Evolutionary conservation across 345 rosid genomes (phyloP), one percentile per base, ranked within the genome.

Genomic region (Excoecaria cochinchinensis): DNA sequence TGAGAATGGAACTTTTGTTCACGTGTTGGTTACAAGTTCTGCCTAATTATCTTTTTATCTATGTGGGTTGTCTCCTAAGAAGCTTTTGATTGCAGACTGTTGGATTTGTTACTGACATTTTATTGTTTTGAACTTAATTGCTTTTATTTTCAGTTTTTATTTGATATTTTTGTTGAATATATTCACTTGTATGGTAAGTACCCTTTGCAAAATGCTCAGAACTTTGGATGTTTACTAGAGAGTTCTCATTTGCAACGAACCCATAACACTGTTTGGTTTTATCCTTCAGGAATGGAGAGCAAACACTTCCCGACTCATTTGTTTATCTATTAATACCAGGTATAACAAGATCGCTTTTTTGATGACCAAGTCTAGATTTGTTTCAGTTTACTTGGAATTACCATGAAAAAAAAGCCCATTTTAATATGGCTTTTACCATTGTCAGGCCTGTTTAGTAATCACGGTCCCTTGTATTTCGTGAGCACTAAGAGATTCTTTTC

Each of bases 311-410:
- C 1, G 65, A 88, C 76, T 79, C 88, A 42, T 89, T 79, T 73
- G 88, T 89, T 68, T 91, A 91, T 85, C 84, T 91, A 58, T 74
- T 90, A 70, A 86, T 90, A 76, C 96, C 93, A 78, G 93, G 96
- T 84, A 70, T 53, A 60, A 64, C 38, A 67, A 80, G 58, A 72
- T 61, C 57, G 53, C 42, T 38, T 31, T 21, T 16, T 46, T 55
- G 22, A 58, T 44, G 44, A 62, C 69, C 57, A 47, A 42, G 3
- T 47, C 64, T 68, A 31, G 24, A 56, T 51, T 22, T 62, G 52
- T 24, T 21, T 40, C 70, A 31, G 55, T 63, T 60, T 10, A 24
- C 42, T 73, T 14, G 31, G 22, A 22, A 61, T 8, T 17, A n/a
- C 70, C 75, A 25, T 77, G 21, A 21, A 52, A 16, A 31, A 50